Evolutionary conservation across 495 filamentous ascomycete genomes (phyloP), one percentile per base, ranked within the genome.

Genomic region (Aspergillus indologenus): DNA sequence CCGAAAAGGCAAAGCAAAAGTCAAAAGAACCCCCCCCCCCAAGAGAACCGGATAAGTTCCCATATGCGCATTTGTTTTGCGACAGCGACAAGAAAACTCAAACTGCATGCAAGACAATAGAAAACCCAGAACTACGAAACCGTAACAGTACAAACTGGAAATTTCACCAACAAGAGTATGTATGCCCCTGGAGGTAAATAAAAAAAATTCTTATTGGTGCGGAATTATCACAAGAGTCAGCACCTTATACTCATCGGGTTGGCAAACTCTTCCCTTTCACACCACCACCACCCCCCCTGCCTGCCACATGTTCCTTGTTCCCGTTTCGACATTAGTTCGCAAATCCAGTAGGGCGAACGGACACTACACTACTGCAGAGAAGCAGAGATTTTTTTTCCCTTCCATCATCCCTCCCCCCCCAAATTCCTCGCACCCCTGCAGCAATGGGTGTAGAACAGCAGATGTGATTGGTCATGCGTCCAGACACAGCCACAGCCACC

Each of bases 181-280:
- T n/a, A n/a, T n/a, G 42, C 11, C 18, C 20, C 20, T 48, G 45
- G 20, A 29, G 9, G 26, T 3, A 9, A 17, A 22, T 8, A 22
- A 20, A 22, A 51, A 52, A 58, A 45, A 45, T 52, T 52, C 52
- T 52, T 40, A 52, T 52, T 58, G 56, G 56, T 43, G 21, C 11
- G n/a, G 9, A 19, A 18, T 17, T 21, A 5, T 22, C 29, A 14
- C 29, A 40, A 45, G 56, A 52, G 56, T 58, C 47, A 58, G 56
- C 49, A 58, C 56, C 45, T 45, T 45, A 58, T 52, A 14, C 34
- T 40, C 22, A 50, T 19, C 22, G 22, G 17, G 15, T 24, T 15
- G 47, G 47, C 17, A n/a, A n/a, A 15, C 5, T 17, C 19, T n/a
- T 22, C 17, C 47, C 19, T 22, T 19, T 17, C 23, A 24, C 23